A percentile compares a stretch with the other conserved stretches of the same genome.
phyloP scores from a whole-genome alignment of 768 basidiomycete species.

The Tricholoma bakamatsutake region DNA sequence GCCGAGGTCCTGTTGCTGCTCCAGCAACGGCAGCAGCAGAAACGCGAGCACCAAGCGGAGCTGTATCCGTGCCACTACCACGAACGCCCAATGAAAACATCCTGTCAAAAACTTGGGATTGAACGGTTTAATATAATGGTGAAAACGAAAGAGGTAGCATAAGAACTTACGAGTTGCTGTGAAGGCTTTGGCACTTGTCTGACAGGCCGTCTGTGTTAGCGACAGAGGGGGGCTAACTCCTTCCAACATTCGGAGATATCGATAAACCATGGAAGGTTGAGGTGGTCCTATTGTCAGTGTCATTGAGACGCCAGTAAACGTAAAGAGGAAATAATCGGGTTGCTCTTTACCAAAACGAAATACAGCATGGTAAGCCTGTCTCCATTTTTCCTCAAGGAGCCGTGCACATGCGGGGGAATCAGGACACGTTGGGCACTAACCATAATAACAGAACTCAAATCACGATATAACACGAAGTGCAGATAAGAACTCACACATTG shows the following conservation, averaged over 20 bases:
- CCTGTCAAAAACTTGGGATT: constrained; percentile 69
- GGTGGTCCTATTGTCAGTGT: constrained; percentile 51
- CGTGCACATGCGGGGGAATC: constrained; percentile 76
- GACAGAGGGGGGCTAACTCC: constrained; percentile 85
- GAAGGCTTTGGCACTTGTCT: constrained; percentile 85
- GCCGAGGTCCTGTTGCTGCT: constrained; percentile 62
- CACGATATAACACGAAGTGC: background rate
- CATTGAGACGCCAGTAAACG: background rate
- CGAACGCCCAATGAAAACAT: constrained; percentile 87
- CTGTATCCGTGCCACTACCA: constrained; percentile 63
- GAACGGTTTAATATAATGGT: background rate
- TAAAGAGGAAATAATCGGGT: background rate
- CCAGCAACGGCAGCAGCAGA: constrained; percentile 60
- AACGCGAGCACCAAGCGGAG: constrained; percentile 56
- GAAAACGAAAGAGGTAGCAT: constrained; percentile 17
- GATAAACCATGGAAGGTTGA: constrained; percentile 89
- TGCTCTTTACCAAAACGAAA: constrained; percentile 68
- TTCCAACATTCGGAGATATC: constrained; percentile 86
- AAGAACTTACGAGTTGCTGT: constrained; percentile 66
- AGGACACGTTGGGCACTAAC: constrained; percentile 77
- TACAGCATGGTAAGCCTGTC: constrained; percentile 79
- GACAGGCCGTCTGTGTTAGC: constrained; percentile 83
- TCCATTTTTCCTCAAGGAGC: constrained; percentile 89
- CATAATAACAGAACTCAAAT: background rate
- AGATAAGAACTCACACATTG: constrained; percentile 64